Percentiles rank a stretch among this genome's conserved stretches.
Evolutionary conservation across 495 filamentous ascomycete species (phyloP).

Genomic region (Penicillium lagena): DNA sequence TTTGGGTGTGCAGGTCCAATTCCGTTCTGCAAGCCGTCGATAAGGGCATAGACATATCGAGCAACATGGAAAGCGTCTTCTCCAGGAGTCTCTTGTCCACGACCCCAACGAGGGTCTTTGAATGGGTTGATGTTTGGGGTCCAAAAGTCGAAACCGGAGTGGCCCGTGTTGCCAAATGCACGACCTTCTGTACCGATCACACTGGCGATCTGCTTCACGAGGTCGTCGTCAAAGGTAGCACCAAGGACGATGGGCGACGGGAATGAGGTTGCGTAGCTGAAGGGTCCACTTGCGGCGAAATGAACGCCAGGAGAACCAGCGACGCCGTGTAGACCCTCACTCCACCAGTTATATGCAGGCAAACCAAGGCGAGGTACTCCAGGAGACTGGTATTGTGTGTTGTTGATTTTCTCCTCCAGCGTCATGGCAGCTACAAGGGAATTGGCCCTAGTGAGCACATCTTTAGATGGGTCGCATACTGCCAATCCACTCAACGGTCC

Average conservation of each 20-base stretch:
- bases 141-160: conserved; percentile 55
- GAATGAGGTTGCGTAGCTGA: conserved; percentile 55
- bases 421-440: conserved; percentile 35
- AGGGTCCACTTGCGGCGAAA: conserved; percentile 42
- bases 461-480: conserved; percentile 42
- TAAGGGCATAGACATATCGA: conserved; percentile 51
- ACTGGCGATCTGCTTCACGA: conserved; percentile 52
- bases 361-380: conserved; percentile 53
- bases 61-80: conserved; percentile 54
- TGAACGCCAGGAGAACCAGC: conserved; percentile 34
- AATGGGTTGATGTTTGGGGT: conserved; percentile 67
- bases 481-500: conserved; percentile 26
- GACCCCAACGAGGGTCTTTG: conserved; percentile 53
- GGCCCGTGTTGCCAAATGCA: conserved; percentile 57
- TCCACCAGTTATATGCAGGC: conserved; percentile 43
- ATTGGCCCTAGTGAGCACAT: conserved; percentile 38
- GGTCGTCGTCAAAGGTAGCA: conserved; percentile 52
- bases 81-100: conserved; percentile 57
- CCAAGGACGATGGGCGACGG: conserved; percentile 54
- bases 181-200: conserved; percentile 58
- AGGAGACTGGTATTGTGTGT: conserved; percentile 46
- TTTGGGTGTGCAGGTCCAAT: conserved; percentile 37
- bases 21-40: conserved; percentile 55
- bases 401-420: conserved; percentile 51
- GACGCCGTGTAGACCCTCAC: conserved; percentile 52